Conservation (phyloP, 805 yeast species). For the Yarrowia deformans region DNA sequence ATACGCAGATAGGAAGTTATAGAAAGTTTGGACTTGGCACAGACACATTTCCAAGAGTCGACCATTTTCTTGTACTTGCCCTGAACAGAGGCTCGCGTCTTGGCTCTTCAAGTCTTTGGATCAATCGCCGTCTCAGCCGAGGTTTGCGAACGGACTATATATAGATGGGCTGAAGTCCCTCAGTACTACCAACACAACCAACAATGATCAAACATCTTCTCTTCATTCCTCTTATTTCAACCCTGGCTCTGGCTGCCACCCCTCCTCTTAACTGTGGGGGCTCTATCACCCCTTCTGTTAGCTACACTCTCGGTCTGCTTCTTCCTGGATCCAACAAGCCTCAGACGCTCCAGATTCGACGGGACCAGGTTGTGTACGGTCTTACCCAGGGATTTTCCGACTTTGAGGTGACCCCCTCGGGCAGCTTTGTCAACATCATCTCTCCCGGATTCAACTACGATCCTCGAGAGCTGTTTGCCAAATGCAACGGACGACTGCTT, state of each 20-base stretch:
- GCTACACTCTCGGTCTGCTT: background rate
- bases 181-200: background rate
- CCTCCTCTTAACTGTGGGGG: background rate
- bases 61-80: background rate
- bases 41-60: no score
- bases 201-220: background rate
- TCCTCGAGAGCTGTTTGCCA: background rate
- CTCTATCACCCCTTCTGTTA: background rate
- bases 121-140: background rate
- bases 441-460: conserved; percentile 3
- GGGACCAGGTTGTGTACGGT: conserved; percentile 5
- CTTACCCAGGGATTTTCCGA: conserved; percentile 6
- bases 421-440: background rate
- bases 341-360: conserved; percentile 1
- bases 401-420: background rate
- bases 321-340: background rate
- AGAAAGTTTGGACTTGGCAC: no score
- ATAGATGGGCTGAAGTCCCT: background rate
- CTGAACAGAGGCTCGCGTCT: background rate
- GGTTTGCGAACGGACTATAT: background rate
- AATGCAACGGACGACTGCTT: background rate
- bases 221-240: background rate
- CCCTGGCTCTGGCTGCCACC: background rate
- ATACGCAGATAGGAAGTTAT: no score
- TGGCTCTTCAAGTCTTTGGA: background rate